Percentiles rank a stretch among this genome's conserved stretches.
Conservation (phyloP, 1,284 basidiomycete genomes). For the Microbotryum lychnidis-dioicae region DNA sequence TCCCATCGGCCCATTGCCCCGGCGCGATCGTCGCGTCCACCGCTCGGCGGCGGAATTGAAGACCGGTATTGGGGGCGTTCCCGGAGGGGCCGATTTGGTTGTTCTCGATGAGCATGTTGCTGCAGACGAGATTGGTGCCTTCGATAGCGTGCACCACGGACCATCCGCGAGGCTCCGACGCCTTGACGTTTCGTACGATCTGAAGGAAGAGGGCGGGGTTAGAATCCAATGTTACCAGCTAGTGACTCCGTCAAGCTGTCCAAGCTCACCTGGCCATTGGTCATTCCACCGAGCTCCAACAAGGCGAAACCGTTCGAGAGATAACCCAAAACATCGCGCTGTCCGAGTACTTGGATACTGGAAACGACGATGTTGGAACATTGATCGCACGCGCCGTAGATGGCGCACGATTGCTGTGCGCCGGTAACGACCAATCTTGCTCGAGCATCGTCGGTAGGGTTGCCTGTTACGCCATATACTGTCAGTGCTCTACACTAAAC, state of each 20-base stretch:
- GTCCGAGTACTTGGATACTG: constrained; percentile 40
- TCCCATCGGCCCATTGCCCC: constrained; percentile 54
- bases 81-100: constrained; percentile 34
- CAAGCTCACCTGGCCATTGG: constrained; percentile 24
- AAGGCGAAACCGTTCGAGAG: constrained; percentile 38
- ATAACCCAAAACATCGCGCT: constrained; percentile 36
- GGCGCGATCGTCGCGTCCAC: constrained; percentile 4
- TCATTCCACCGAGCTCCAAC: constrained; percentile 42
- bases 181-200: constrained; percentile 24
- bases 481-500: background rate
- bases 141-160: constrained; percentile 30
- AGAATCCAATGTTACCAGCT: background rate
- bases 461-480: constrained; percentile 32
- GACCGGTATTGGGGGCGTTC: constrained; percentile 25
- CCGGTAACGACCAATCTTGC: constrained; percentile 42
- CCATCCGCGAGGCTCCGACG: constrained; percentile 34
- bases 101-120: constrained; percentile 25
- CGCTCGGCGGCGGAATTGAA: constrained; percentile 20
- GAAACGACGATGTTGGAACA: constrained; percentile 30
- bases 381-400: constrained; percentile 31
- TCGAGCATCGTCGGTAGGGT: constrained; percentile 42
- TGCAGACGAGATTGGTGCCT: constrained; percentile 26
- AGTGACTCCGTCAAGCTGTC: no score
- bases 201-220: background rate
- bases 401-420: constrained; percentile 33